Evolutionary conservation across 164 flowering plant species (phyloP).

Genomic region (Litsea cubeba): DNA sequence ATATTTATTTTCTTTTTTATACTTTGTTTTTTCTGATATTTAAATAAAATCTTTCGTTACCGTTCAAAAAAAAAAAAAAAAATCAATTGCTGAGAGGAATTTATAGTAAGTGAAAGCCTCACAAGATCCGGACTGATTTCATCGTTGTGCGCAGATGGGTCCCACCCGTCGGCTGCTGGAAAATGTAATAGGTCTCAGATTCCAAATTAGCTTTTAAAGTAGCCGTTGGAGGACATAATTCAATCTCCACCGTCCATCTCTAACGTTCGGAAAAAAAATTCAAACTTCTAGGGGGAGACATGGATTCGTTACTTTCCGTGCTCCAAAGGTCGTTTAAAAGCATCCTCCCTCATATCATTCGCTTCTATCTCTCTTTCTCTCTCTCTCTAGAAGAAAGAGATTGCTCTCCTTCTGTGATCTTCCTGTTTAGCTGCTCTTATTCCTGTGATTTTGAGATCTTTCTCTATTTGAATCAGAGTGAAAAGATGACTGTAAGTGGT

Average conservation of each 20-base stretch:
- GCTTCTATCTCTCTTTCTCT: background rate
- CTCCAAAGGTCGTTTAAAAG: background rate
- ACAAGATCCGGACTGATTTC: too few relatives aligned
- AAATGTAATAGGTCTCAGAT: too few relatives aligned
- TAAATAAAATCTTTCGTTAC: too few relatives aligned
- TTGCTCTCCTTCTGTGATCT: background rate
- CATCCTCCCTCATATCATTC: background rate
- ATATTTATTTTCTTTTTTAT: too few relatives aligned
- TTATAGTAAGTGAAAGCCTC: too few relatives aligned
- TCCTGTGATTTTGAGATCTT: background rate
- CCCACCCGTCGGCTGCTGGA: too few relatives aligned
- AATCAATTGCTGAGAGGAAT: too few relatives aligned
- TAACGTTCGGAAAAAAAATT: conserved; percentile 9
- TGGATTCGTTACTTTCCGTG: background rate
- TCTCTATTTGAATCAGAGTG: background rate
- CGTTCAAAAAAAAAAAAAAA: too few relatives aligned
- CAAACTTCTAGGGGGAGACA: background rate
- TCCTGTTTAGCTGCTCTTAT: background rate
- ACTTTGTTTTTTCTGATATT: too few relatives aligned
- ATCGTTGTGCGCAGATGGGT: too few relatives aligned
- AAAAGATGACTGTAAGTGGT: conserved; percentile 3
- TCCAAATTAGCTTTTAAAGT: background rate
- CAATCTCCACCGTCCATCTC: background rate
- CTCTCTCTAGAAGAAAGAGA: background rate
- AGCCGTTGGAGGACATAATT: conserved; percentile 9